phyloP scores from a whole-genome alignment of 768 basidiomycete species.

The Rhodotorula kratochvilovae region DNA sequence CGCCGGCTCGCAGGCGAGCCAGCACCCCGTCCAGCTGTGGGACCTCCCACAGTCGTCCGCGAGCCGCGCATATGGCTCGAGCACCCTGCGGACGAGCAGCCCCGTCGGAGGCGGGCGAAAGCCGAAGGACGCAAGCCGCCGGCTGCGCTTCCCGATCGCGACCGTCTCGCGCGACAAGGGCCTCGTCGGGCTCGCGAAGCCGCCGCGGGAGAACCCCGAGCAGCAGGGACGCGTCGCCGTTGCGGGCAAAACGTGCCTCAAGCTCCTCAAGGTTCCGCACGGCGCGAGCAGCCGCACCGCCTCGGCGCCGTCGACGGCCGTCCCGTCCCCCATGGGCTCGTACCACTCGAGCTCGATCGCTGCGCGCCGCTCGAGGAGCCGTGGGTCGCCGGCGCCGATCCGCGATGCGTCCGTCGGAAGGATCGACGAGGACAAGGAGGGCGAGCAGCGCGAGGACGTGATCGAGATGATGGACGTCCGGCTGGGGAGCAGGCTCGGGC shows the following conservation, averaged over 20 bases:
- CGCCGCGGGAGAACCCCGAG: slow-evolving; percentile 6
- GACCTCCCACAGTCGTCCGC: background rate
- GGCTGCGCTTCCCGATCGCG: slow-evolving; percentile 11
- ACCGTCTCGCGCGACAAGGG: slow-evolving; percentile 22
- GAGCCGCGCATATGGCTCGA: background rate
- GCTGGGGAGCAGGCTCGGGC: slow-evolving; percentile 15
- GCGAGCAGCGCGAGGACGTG: slow-evolving; percentile 4
- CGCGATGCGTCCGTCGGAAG: background rate
- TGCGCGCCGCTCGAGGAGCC: slow-evolving; percentile 17
- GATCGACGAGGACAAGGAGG: background rate
- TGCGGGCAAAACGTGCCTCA: slow-evolving; percentile 32
- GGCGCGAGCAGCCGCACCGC: background rate
- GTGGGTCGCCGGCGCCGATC: slow-evolving; percentile 13
- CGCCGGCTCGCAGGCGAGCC: background rate
- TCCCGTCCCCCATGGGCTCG: background rate
- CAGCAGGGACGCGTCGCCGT: slow-evolving; percentile 29
- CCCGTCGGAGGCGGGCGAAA: slow-evolving; percentile 23
- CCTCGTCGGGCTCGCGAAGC: slow-evolving; percentile 34
- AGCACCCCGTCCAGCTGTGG: slow-evolving; percentile 8
- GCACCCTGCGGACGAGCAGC: background rate
- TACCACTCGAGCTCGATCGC: slow-evolving; percentile 25
- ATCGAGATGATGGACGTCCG: slow-evolving; percentile 28
- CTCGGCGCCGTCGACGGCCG: background rate
- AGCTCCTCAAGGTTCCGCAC: slow-evolving; percentile 30
- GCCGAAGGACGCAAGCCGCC: slow-evolving; percentile 16